Conservation (phyloP, 805 yeast genomes). For the Pichia pseudocactophila region DNA sequence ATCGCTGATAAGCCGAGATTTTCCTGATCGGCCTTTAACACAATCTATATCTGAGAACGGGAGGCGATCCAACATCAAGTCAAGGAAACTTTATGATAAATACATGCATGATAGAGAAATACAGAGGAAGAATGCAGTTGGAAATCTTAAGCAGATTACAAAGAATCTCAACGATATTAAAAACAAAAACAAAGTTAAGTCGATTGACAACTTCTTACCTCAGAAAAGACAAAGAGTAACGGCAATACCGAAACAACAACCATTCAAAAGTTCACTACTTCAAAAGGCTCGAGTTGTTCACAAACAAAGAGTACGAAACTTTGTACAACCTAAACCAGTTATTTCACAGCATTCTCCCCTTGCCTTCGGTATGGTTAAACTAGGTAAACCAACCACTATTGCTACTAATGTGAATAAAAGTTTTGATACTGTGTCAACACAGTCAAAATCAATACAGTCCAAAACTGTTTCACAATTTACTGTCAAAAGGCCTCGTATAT, state of each 20-base stretch:
- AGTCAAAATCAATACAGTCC: neutral
- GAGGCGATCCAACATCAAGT: slow-evolving; percentile 23
- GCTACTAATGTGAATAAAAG: neutral
- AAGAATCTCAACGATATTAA: slow-evolving; percentile 32
- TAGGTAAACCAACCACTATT: neutral
- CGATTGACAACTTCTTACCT: slow-evolving; percentile 22
- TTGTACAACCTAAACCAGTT: neutral
- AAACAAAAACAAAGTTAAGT: slow-evolving; percentile 33
- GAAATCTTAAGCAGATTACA: slow-evolving; percentile 35
- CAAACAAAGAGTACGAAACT: slow-evolving; percentile 11
- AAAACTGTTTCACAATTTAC: neutral
- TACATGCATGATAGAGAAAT: slow-evolving; percentile 34
- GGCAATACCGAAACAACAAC: slow-evolving; percentile 8
- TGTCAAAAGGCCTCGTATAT: neutral
- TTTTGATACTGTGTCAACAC: neutral
- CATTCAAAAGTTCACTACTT: slow-evolving; percentile 22
- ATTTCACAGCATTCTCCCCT: neutral
- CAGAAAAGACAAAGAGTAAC: slow-evolving; percentile 8
- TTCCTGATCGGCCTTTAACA: slow-evolving; percentile 34
- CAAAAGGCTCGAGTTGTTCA: slow-evolving; percentile 27
- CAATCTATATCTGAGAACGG: slow-evolving; percentile 14
- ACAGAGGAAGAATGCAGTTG: slow-evolving; percentile 37
- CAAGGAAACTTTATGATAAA: slow-evolving; percentile 31
- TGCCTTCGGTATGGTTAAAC: slow-evolving; percentile 1
- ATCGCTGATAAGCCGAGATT: slow-evolving; percentile 36